These are phyloP conservation scores for Cunninghamia lanceolata DNA, from an alignment of 75 land plant species.

Conservation along the genomic window DNA sequence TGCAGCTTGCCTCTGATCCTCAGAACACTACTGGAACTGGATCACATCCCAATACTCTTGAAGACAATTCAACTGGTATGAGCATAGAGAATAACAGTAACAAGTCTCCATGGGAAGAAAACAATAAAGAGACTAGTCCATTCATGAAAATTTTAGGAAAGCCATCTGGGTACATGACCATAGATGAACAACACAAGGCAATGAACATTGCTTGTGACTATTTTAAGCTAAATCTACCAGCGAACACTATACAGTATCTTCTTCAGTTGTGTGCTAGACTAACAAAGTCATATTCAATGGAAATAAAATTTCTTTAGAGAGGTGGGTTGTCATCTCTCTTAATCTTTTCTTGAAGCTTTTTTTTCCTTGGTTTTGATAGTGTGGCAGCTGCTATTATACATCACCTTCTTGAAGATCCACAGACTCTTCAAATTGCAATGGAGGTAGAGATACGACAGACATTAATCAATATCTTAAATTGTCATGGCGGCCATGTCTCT, in stretches of 20 bases:
- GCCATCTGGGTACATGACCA: slow-evolving; percentile 67
- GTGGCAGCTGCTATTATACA: slow-evolving; percentile 88
- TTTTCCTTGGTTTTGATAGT: slow-evolving; percentile 84
- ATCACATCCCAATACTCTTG: slow-evolving; percentile 29
- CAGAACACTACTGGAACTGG: slow-evolving; percentile 18
- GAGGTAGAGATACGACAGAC: too few relatives aligned
- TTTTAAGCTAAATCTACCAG: too few relatives aligned
- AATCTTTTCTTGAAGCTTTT: slow-evolving; percentile 59
- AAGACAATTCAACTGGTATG: slow-evolving; percentile 14
- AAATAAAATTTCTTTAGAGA: slow-evolving; percentile 76
- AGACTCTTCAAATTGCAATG: too few relatives aligned
- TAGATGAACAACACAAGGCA: too few relatives aligned
- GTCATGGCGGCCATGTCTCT: too few relatives aligned
- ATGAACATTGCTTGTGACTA: too few relatives aligned
- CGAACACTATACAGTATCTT: slow-evolving; percentile 91
- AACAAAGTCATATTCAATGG: slow-evolving; percentile 75
- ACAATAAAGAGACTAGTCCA: slow-evolving; percentile 27
- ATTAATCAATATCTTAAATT: too few relatives aligned
- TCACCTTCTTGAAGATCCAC: too few relatives aligned
- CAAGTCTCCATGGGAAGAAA: slow-evolving; percentile 15
- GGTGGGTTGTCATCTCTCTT: slow-evolving; percentile 81
- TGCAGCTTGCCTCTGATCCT: slow-evolving; percentile 36
- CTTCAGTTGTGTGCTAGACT: slow-evolving; percentile 88
- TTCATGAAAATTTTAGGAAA: slow-evolving; percentile 73
- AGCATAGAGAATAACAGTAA: slow-evolving; percentile 11